Evolutionary conservation across 768 basidiomycete species (phyloP).

Genomic region (Russula abietina): DNA sequence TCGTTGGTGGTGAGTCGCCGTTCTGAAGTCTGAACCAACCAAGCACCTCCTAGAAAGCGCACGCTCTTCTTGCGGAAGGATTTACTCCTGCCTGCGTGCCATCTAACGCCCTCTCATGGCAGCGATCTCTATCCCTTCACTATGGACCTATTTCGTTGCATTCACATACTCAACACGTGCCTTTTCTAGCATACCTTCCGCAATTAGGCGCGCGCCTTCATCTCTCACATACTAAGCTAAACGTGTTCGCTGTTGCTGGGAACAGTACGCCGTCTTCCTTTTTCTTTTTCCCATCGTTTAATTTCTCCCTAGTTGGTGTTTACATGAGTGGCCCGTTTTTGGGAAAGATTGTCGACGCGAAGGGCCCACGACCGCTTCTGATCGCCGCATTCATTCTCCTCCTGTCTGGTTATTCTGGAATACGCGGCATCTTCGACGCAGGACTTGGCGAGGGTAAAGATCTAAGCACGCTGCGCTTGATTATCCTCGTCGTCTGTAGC

Average conservation of each 20-base stretch:
- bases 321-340: slow-evolving; percentile 70
- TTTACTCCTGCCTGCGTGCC: not conserved
- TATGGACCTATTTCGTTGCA: not conserved
- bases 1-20: slow-evolving; percentile 34
- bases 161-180: slow-evolving; percentile 1
- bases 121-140: not conserved
- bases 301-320: slow-evolving; percentile 53
- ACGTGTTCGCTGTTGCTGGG: slow-evolving; percentile 75
- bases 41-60: not conserved
- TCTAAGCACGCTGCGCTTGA: slow-evolving; percentile 40
- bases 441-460: slow-evolving; percentile 32
- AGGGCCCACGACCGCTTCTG: slow-evolving; percentile 67
- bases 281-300: not conserved
- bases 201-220: slow-evolving; percentile 74
- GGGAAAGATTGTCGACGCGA: slow-evolving; percentile 71
- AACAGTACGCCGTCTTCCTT: slow-evolving; percentile 44
- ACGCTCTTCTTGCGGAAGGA: not conserved
- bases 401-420: slow-evolving; percentile 68
- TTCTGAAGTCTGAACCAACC: not conserved
- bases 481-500: slow-evolving; percentile 52
- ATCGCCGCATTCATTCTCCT: slow-evolving; percentile 52
- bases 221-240: slow-evolving; percentile 75
- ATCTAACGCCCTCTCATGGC: not conserved
- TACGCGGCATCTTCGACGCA: slow-evolving; percentile 58
- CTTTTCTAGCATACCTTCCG: slow-evolving; percentile 68